phyloP scores from a whole-genome alignment of 75 land plant species.

The Adiantum capillusveneris region DNA sequence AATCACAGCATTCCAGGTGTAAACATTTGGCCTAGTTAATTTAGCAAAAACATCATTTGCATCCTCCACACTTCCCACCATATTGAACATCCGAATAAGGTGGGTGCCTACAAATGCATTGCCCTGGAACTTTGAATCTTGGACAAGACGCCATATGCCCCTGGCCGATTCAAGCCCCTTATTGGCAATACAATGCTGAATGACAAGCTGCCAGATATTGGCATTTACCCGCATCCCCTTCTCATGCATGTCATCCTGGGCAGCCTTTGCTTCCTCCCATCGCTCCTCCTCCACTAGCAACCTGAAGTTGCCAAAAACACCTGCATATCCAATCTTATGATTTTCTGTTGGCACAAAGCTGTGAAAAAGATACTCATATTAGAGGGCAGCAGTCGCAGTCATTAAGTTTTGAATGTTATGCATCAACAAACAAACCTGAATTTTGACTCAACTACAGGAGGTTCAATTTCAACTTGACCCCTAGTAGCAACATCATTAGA shows the following conservation, averaged over 20 bases:
- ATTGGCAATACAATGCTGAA: slow-evolving; percentile 3
- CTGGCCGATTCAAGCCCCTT: slow-evolving; percentile 2
- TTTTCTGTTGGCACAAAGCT: neutral
- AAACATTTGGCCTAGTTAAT: neutral
- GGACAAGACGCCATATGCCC: neutral
- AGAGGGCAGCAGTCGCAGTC: no score
- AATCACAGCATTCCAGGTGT: slow-evolving; percentile 7
- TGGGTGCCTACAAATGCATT: slow-evolving; percentile 6
- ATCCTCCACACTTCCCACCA: slow-evolving; percentile 2
- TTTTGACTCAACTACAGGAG: neutral
- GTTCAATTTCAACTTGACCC: neutral
- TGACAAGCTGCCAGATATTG: neutral
- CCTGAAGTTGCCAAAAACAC: slow-evolving; percentile 4
- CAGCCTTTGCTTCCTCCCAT: slow-evolving; percentile 4
- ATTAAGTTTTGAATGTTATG: no score
- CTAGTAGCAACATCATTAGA: no score
- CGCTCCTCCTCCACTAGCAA: neutral
- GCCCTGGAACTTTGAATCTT: neutral
- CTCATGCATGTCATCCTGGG: slow-evolving; percentile 2
- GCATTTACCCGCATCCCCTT: neutral
- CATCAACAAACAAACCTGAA: neutral
- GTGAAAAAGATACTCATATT: neutral
- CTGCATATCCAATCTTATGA: slow-evolving; percentile 1
- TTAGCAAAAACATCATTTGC: slow-evolving; percentile 1
- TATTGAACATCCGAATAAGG: slow-evolving; percentile 2